Evolutionary conservation across 1,139 yeast species (phyloP).

Genomic region (Suhomyces bokatorum): DNA sequence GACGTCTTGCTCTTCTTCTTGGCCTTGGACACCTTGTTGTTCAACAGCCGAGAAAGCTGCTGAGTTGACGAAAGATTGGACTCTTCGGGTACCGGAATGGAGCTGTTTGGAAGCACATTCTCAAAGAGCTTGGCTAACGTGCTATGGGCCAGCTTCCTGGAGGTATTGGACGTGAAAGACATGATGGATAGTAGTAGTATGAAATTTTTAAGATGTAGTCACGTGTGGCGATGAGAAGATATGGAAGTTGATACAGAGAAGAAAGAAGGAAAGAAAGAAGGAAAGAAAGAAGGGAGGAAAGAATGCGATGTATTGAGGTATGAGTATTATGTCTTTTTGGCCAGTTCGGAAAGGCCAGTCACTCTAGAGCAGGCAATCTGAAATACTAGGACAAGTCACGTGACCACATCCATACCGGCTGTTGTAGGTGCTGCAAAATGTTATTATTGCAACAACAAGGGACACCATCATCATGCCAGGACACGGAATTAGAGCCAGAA

Average conservation of each 20-base stretch:
- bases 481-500: no score
- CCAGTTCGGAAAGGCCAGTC: no score
- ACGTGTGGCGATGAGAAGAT: background rate
- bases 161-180: conserved; percentile 32
- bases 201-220: background rate
- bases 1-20: conserved; percentile 36
- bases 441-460: no score
- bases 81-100: conserved; percentile 21
- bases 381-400: no score
- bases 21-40: conserved; percentile 21
- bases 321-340: no score
- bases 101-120: conserved; percentile 40
- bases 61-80: conserved; percentile 23
- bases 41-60: conserved; percentile 17
- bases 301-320: no score
- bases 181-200: conserved; percentile 13
- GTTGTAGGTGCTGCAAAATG: no score
- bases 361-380: no score
- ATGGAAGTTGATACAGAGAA: background rate
- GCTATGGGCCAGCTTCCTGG: conserved; percentile 37
- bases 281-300: no score
- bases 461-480: no score
- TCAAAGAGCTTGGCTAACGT: conserved; percentile 46
- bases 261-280: no score
- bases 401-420: no score